Evolutionary conservation across 352 stramenopile genomes (phyloP).

Genomic region (Globisporangium solare): DNA sequence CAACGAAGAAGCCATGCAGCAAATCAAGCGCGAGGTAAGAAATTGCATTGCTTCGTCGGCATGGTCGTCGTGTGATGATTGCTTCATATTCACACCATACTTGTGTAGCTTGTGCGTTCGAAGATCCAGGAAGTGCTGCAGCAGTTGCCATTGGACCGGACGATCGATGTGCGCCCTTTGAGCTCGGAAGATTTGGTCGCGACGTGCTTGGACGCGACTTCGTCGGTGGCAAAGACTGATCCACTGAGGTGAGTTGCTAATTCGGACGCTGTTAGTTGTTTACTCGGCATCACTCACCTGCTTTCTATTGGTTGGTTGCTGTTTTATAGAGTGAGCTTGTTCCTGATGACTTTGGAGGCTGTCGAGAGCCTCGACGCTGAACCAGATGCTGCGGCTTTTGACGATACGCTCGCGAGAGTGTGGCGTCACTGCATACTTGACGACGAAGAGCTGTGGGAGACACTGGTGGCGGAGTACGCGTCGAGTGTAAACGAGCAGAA

Average conservation of each 20-base stretch:
- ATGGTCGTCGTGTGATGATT: too few relatives aligned
- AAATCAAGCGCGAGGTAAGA: slow-evolving; percentile 64
- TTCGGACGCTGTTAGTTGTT: neutral
- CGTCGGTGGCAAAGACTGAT: slow-evolving; percentile 38
- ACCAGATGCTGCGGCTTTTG: slow-evolving; percentile 26
- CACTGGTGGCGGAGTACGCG: slow-evolving; percentile 43
- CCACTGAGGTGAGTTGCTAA: slow-evolving; percentile 36
- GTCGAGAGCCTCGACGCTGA: slow-evolving; percentile 47
- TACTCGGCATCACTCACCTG: neutral
- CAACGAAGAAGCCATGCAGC: slow-evolving; percentile 30
- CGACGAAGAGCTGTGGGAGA: slow-evolving; percentile 57
- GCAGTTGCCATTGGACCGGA: slow-evolving; percentile 41
- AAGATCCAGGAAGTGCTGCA: slow-evolving; percentile 64
- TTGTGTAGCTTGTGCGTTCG: slow-evolving; percentile 36
- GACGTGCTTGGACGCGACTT: slow-evolving; percentile 41
- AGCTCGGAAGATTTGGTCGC: slow-evolving; percentile 37
- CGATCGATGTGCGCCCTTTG: slow-evolving; percentile 35
- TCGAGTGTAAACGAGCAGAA: slow-evolving; percentile 59
- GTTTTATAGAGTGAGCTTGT: slow-evolving; percentile 46
- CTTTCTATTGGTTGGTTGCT: neutral
- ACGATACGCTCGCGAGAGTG: slow-evolving; percentile 33
- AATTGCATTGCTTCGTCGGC: neutral
- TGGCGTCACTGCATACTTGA: slow-evolving; percentile 57
- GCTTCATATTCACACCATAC: neutral
- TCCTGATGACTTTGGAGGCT: slow-evolving; percentile 67